phyloP scores from a whole-genome alignment of 768 basidiomycete genomes.

The Rickenella mellea region DNA sequence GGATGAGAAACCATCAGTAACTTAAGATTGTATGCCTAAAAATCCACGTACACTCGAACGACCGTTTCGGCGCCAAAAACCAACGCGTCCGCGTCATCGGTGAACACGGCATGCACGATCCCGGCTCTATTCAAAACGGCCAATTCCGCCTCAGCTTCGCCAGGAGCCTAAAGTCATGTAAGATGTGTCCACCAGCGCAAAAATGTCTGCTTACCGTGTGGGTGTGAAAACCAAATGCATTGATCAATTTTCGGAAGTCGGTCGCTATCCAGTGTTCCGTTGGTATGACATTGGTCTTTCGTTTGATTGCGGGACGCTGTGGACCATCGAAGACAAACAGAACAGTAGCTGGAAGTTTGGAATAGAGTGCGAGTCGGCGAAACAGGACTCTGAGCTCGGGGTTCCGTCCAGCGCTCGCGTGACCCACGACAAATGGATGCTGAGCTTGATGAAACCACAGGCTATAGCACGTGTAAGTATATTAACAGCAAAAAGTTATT shows the following conservation, averaged over 20 bases:
- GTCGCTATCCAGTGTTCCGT: slow-evolving; percentile 54
- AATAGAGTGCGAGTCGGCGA: slow-evolving; percentile 75
- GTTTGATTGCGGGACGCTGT: slow-evolving; percentile 71
- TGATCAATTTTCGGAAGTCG: slow-evolving; percentile 71
- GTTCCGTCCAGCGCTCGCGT: slow-evolving; percentile 73
- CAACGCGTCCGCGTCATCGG: slow-evolving; percentile 91
- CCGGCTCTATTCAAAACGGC: slow-evolving; percentile 78
- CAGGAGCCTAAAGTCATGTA: slow-evolving; percentile 52
- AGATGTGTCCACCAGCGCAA: not conserved
- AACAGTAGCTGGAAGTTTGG: slow-evolving; percentile 71
- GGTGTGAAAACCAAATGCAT: slow-evolving; percentile 77
- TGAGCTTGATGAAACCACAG: slow-evolving; percentile 77
- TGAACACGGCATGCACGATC: slow-evolving; percentile 78
- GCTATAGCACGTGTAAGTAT: too few species aligned
- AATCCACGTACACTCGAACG: slow-evolving; percentile 61
- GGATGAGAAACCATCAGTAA: slow-evolving; percentile 25
- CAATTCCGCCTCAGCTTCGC: slow-evolving; percentile 91
- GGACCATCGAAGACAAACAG: slow-evolving; percentile 92
- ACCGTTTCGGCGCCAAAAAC: slow-evolving; percentile 80
- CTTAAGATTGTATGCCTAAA: not conserved
- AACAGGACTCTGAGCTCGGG: slow-evolving; percentile 78
- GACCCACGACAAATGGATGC: too few species aligned
- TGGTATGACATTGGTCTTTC: slow-evolving; percentile 61
- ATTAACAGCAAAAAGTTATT: too few species aligned
- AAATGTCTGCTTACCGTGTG: slow-evolving; percentile 35